Base-by-base conservation (phyloP, 345 rosid genomes). In the Geranium rotundifolium region DNA sequence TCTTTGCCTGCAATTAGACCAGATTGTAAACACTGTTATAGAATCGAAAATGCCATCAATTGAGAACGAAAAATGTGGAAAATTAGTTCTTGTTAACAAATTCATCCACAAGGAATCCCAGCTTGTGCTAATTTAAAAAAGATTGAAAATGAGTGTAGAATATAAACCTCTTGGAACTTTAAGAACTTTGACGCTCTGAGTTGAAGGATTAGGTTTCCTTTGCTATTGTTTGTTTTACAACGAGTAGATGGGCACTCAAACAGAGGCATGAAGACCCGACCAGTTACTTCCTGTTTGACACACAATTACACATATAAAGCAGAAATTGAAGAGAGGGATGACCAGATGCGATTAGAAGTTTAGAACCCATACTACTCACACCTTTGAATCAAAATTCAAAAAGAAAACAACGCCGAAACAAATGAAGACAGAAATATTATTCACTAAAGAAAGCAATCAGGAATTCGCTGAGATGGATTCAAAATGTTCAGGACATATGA, bases 141-240 rank as follows among this genome's bases (percentile, higher is more conserved):
- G 18, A 58, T 17, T 55, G 63, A 62, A 69, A 69, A 56, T 34
- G 39, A 59, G 6, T 63, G 58, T n/a, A 58, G 59, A 68, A 46
- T 34, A 27, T 30, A 46, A 65, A 93, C 99, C 97, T 93, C 99
- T 76, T 93, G 99, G 74, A 93, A 93, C 84, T 88, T 93, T 17
- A 86, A 74, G 79, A 90, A 90, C 75, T 93, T 93, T 18, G 99
- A 93, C 64, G 99, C 99, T 65, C 99, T 83, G 60, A 90, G 95
- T 82, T 90, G 99, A 72, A 93, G 99, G 69, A 88, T 90, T 56
- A 90, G 92, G 74, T 85, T 88, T 63, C 99, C 97, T 27, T 90
- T 77, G 46, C 78, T 70, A 57, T 64, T 76, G 80, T 93, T 90
- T 63, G 75, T 66, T 37, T 70, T 75, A 63, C 99, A 93, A 46